Evolutionary conservation across 1,284 basidiomycete species (phyloP).

Genomic region (Uromyces viciae-fabae): DNA sequence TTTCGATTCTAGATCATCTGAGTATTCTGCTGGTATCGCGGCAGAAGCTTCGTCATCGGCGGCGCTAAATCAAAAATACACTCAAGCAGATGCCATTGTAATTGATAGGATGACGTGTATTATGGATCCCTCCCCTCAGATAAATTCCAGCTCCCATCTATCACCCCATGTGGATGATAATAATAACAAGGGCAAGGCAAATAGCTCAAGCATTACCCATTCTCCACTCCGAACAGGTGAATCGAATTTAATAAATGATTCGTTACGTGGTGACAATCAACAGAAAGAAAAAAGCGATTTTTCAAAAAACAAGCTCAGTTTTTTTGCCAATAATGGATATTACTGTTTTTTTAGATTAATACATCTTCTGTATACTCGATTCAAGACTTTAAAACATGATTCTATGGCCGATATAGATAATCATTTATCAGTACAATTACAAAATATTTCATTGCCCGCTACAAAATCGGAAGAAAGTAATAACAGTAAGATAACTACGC

Average conservation of each 20-base stretch:
- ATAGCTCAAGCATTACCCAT: too few relatives aligned
- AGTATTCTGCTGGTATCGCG: background rate
- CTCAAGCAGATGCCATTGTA: background rate
- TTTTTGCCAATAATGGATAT: slow-evolving; percentile 39
- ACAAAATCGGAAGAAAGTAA: background rate
- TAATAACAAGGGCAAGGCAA: too few relatives aligned
- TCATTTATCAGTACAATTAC: background rate
- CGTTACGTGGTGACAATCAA: too few relatives aligned
- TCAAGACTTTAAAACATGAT: slow-evolving; percentile 37
- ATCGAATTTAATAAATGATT: too few relatives aligned
- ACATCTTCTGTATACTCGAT: slow-evolving; percentile 37
- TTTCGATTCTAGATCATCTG: background rate
- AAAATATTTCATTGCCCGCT: background rate
- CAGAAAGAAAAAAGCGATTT: too few relatives aligned
- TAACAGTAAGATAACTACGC: too few relatives aligned
- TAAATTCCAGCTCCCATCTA: background rate
- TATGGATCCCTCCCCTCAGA: background rate
- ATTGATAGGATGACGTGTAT: too few relatives aligned
- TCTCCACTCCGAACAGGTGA: too few relatives aligned
- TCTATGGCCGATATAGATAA: background rate
- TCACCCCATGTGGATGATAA: background rate
- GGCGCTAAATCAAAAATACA: slow-evolving; percentile 11
- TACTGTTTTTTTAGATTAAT: slow-evolving; percentile 41
- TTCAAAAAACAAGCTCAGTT: slow-evolving; percentile 1
- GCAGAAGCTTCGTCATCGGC: slow-evolving; percentile 9